Conservation (phyloP, 2,329 filamentous ascomycete genomes). For the Fusarium sublunatum region DNA sequence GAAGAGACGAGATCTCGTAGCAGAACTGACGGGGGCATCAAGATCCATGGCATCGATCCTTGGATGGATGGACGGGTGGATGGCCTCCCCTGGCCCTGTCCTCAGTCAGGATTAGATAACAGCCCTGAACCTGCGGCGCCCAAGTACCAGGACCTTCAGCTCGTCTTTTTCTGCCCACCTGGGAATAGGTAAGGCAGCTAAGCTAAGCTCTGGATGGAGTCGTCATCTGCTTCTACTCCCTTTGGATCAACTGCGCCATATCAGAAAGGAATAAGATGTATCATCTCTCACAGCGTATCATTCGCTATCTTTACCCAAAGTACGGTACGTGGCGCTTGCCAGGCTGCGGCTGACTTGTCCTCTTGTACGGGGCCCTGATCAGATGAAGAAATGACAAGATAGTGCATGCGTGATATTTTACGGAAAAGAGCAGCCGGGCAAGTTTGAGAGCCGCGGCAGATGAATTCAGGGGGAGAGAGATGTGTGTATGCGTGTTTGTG, state of each 20-base stretch:
- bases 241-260: slow-evolving; percentile 12
- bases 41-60: slow-evolving; percentile 31
- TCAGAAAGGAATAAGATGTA: slow-evolving; percentile 26
- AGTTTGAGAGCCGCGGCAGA: background rate
- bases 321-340: slow-evolving; percentile 9
- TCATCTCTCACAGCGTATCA: slow-evolving; percentile 22
- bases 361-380: slow-evolving; percentile 17
- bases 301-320: background rate
- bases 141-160: slow-evolving; percentile 14
- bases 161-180: slow-evolving; percentile 7
- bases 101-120: slow-evolving; percentile 13
- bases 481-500: slow-evolving; percentile 9
- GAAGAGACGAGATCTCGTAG: slow-evolving; percentile 37
- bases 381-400: slow-evolving; percentile 16
- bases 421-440: background rate
- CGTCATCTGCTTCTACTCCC: slow-evolving; percentile 10
- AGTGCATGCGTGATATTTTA: slow-evolving; percentile 7
- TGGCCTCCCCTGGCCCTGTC: slow-evolving; percentile 13
- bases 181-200: slow-evolving; percentile 4
- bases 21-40: slow-evolving; percentile 5
- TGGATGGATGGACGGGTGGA: background rate
- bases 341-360: slow-evolving; percentile 10
- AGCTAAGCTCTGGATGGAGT: slow-evolving; percentile 18
- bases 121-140: slow-evolving; percentile 23
- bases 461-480: background rate